Base-by-base conservation (phyloP, 2,329 filamentous ascomycete genomes). In the Colletotrichum somersetense region DNA sequence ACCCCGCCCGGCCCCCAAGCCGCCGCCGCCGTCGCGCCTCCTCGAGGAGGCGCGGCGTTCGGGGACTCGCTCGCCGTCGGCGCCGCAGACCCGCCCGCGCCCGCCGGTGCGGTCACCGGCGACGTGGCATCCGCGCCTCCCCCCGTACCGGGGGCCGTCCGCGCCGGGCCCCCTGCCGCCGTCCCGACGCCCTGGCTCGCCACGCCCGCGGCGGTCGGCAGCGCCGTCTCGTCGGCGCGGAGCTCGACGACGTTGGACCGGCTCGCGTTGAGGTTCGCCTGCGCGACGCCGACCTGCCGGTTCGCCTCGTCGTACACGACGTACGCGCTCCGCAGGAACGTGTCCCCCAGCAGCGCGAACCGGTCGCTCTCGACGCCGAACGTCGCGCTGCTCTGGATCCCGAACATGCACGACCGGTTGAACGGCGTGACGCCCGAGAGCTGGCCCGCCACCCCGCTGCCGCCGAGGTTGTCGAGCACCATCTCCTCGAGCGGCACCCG, bases 271-370 rank as follows among this genome's bases (percentile, higher is more conserved):
- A 87, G 77, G 74, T 87, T 88, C 61, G 88, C 83, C 80, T 87
- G 87, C 0, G 73, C 92, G 40, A 94, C 81, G 2, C 89, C 91
- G 74, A 94, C 90, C 80, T 92, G 85, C 78, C 93, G 90, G 79
- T 92, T 93, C 23, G 85, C 88, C 40, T 94, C 84, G 78, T 94
- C 92, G 78, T 93, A 94, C 8, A 95, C 92, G 11, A 93, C 87
- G 75, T 95, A 95, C 0, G 92, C 92, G 44, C 90, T 92, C 58
- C 92, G 86, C 63, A 95, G 83, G 79, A 95, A 95, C 0, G 92
- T 93, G 78, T 94, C 92, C 16, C 92, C 92, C 40, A 75, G 35
- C 16, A 95, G 82, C 2, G 93, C 88, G 30, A 71, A 71, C 16
- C 87, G 87, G 5, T 89, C 76, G 69, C 81, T 89, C 87, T 77